These are phyloP conservation scores for Benincasa hispida DNA, from an alignment of 306 rosid species.

Conservation along the genomic window DNA sequence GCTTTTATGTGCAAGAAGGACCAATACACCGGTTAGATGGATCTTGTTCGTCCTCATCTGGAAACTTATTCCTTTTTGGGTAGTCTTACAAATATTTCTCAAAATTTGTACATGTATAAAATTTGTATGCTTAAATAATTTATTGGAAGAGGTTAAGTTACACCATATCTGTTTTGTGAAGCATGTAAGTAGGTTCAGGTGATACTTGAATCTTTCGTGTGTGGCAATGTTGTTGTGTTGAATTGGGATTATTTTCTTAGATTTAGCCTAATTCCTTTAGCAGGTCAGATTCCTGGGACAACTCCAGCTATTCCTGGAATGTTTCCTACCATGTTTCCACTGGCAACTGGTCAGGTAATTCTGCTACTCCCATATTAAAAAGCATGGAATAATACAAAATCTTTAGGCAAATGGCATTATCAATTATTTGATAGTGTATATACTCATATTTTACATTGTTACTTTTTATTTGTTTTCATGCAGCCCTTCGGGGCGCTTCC, in stretches of 20 bases:
- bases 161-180: neutral
- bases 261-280: constrained; percentile 18
- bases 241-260: constrained; percentile 14
- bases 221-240: neutral
- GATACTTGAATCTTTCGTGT: constrained; percentile 2
- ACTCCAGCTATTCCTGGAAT: constrained; percentile 78
- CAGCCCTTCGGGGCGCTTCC: constrained; percentile 82
- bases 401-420: neutral
- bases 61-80: constrained; percentile 82
- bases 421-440: neutral
- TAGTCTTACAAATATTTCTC: constrained; percentile 70
- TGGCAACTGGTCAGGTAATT: constrained; percentile 74
- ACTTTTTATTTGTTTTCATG: constrained; percentile 14
- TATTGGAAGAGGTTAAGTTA: constrained; percentile 25
- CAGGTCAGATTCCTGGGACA: constrained; percentile 86
- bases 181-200: constrained; percentile 5
- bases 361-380: neutral
- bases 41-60: constrained; percentile 96
- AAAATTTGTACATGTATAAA: constrained; percentile 35
- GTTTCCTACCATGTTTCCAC: constrained; percentile 82
- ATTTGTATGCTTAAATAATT: constrained; percentile 26
- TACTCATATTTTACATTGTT: neutral
- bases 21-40: constrained; percentile 97
- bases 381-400: neutral
- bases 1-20: constrained; percentile 98